These are phyloP conservation scores for Axilococcus clingmanii DNA, from an alignment of 139 green algal species.

Conservation along the genomic window DNA sequence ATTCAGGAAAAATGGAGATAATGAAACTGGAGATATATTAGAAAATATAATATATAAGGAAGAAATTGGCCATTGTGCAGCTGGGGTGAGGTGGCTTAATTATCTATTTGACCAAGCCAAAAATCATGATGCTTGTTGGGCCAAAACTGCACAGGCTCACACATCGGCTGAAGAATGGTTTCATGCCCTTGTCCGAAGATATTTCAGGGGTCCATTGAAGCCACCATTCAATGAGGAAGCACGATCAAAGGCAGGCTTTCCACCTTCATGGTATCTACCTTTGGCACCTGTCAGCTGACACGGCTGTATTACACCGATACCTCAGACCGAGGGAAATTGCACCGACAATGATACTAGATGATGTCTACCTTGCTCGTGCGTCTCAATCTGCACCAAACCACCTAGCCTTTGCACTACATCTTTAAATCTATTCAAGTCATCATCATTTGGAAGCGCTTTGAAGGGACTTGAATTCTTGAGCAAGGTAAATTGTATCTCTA, in stretches of 20 bases:
- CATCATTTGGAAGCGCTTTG: too few species aligned
- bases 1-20: constrained; percentile 60
- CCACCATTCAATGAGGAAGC: constrained; percentile 83
- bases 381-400: too few species aligned
- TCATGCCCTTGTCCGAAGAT: constrained; percentile 47
- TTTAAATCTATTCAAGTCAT: too few species aligned
- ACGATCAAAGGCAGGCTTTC: constrained; percentile 54
- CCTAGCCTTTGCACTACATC: too few species aligned
- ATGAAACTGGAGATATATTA: constrained; percentile 50
- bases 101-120: constrained; percentile 43
- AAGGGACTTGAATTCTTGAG: too few species aligned
- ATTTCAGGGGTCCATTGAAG: constrained; percentile 71
- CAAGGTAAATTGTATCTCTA: too few species aligned
- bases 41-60: constrained; percentile 73
- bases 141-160: constrained; percentile 31
- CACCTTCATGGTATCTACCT: constrained; percentile 58
- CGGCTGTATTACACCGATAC: too few species aligned
- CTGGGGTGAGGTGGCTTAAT: constrained; percentile 73
- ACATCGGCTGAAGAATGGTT: constrained; percentile 58
- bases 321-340: too few species aligned
- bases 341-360: too few species aligned
- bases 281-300: constrained; percentile 9
- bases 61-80: constrained; percentile 82
- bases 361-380: too few species aligned
- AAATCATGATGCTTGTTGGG: constrained; percentile 21